These are phyloP conservation scores for Solanum boliviense DNA, from an alignment of 257 asterid genomes.

Conservation along the genomic window DNA sequence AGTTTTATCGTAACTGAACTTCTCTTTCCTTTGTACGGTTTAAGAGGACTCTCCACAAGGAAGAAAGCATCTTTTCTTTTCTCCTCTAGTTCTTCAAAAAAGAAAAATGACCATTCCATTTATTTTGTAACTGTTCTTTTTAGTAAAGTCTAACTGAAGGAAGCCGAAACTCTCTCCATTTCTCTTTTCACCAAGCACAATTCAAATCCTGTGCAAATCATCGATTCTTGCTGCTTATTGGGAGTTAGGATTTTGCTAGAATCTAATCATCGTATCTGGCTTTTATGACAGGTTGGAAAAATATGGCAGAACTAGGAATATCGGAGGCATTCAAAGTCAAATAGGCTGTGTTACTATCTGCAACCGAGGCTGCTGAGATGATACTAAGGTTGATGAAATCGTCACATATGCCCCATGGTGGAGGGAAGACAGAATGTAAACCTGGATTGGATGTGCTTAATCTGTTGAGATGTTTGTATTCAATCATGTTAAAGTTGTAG, in stretches of 20 bases:
- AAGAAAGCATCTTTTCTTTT: not conserved
- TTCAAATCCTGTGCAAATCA: not conserved
- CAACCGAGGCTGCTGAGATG: conserved; percentile 94
- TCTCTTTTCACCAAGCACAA: not conserved
- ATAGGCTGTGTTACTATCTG: conserved; percentile 75
- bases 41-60: not conserved
- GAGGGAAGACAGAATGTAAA: conserved; percentile 80
- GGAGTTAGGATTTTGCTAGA: not conserved
- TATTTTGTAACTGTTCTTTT: not conserved
- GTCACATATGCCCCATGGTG: conserved; percentile 76
- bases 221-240: not conserved
- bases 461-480: not conserved
- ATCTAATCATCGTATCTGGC: not conserved
- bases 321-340: conserved; percentile 86
- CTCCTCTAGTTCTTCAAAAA: not conserved
- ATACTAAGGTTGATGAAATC: conserved; percentile 77
- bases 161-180: not conserved
- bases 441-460: not conserved
- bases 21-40: not conserved
- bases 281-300: conserved; percentile 52
- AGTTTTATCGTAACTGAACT: not conserved
- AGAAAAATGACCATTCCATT: not conserved
- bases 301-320: conserved; percentile 69
- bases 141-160: not conserved
- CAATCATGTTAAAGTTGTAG: not conserved